These are phyloP conservation scores for Mortierella alpina DNA, from an alignment of 192 early-diverging fungal genomes.

Conservation along the genomic window DNA sequence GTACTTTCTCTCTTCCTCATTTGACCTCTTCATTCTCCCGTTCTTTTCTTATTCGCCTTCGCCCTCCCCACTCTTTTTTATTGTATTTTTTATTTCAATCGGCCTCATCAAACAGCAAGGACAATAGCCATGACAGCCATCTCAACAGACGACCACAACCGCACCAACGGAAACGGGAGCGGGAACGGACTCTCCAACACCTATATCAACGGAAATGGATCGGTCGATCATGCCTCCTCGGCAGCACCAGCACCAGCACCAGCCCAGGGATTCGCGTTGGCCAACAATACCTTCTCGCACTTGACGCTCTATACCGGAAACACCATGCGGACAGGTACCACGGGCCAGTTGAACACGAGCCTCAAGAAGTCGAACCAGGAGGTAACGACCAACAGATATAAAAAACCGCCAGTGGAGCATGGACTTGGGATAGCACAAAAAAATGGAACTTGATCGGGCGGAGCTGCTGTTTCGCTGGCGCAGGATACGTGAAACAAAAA, in stretches of 20 bases:
- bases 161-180: conserved; percentile 18
- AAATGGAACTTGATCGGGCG: no score
- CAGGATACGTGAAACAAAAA: no score
- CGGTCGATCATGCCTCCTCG: background rate
- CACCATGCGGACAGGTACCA: conserved; percentile 59
- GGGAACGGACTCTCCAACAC: background rate
- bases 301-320: conserved; percentile 64
- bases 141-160: background rate
- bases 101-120: background rate
- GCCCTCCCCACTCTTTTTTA: conserved; percentile 1
- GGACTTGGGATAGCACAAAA: background rate
- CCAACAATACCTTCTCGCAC: conserved; percentile 50
- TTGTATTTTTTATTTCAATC: background rate
- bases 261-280: conserved; percentile 2
- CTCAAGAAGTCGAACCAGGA: conserved; percentile 62
- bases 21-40: background rate
- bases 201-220: conserved; percentile 2
- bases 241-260: background rate
- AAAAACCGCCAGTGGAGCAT: background rate
- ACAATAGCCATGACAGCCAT: conserved; percentile 8
- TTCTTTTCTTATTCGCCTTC: conserved; percentile 4
- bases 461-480: no score
- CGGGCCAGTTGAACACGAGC: conserved; percentile 43
- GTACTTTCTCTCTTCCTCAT: background rate
- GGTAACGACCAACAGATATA: conserved; percentile 33